phyloP scores from a whole-genome alignment of 352 stramenopile species.

The Globisporangium spiculum region DNA sequence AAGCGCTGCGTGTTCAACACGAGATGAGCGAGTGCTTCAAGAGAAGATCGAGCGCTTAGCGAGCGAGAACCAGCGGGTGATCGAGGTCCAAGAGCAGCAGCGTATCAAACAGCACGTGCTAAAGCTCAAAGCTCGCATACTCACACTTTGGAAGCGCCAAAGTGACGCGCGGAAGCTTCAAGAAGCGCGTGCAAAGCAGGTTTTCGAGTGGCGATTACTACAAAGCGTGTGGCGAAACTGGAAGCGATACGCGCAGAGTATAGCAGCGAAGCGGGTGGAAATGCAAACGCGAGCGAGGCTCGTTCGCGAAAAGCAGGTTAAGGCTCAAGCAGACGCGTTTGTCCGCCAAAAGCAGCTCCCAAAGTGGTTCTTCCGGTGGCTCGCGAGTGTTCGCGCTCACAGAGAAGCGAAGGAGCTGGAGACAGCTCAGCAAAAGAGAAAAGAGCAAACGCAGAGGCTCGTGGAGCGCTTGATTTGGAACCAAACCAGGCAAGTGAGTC shows the following conservation, averaged over 20 bases:
- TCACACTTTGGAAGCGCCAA: slow-evolving; percentile 6
- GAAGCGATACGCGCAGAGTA: slow-evolving; percentile 1
- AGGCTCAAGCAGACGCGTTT: slow-evolving; percentile 28
- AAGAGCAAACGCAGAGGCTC: slow-evolving; percentile 34
- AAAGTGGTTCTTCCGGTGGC: slow-evolving; percentile 55
- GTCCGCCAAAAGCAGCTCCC: slow-evolving; percentile 34
- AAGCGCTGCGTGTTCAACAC: too few relatives aligned
- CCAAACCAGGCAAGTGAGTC: slow-evolving; percentile 2
- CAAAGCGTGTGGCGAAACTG: slow-evolving; percentile 25
- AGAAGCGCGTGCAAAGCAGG: not conserved
- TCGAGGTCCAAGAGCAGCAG: not conserved
- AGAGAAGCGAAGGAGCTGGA: slow-evolving; percentile 31
- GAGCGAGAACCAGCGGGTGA: slow-evolving; percentile 18
- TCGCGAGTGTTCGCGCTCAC: slow-evolving; percentile 15
- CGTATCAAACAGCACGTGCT: not conserved
- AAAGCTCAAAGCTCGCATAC: not conserved
- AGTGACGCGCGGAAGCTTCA: not conserved
- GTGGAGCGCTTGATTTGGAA: slow-evolving; percentile 37
- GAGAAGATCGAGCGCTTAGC: slow-evolving; percentile 33
- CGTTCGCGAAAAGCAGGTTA: slow-evolving; percentile 21
- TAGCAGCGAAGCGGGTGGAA: slow-evolving; percentile 14
- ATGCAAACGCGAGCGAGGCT: slow-evolving; percentile 14
- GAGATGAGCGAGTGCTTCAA: slow-evolving; percentile 29
- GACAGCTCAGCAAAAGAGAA: slow-evolving; percentile 24
- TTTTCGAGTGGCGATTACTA: slow-evolving; percentile 23